Conservation (phyloP, 345 rosid species). For the Eucalyptus grandis region DNA sequence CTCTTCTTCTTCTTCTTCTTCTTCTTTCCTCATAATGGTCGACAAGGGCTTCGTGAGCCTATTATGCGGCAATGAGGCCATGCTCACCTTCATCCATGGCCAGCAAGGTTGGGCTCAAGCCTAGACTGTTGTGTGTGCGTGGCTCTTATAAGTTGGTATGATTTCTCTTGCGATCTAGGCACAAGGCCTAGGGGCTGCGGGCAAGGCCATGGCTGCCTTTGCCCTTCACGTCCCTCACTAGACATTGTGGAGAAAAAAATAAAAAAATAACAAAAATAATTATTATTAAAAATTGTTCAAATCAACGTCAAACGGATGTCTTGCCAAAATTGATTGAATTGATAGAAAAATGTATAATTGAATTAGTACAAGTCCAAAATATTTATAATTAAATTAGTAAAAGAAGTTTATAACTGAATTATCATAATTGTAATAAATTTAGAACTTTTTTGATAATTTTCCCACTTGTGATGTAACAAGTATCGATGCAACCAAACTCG, state of each 20-base stretch:
- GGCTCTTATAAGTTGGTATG: background rate
- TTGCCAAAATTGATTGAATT: no score
- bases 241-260: rapidly evolving
- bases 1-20: no score
- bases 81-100: background rate
- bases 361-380: background rate
- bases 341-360: no score
- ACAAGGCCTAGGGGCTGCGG: background rate
- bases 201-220: no score
- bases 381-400: no score
- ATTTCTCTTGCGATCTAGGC: background rate
- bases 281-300: background rate
- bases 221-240: background rate
- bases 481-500: background rate
- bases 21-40: rapidly evolving
- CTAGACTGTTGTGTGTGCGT: background rate
- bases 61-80: background rate
- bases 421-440: no score
- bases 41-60: no score
- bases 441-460: no score
- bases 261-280: no score
- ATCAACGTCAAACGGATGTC: rapidly evolving
- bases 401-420: no score
- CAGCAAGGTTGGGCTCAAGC: background rate
- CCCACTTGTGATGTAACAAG: background rate